Percentiles rank a stretch among this genome's conserved stretches.
phyloP scores from a whole-genome alignment of 1,284 basidiomycete species.

The Tremellales sp. region DNA sequence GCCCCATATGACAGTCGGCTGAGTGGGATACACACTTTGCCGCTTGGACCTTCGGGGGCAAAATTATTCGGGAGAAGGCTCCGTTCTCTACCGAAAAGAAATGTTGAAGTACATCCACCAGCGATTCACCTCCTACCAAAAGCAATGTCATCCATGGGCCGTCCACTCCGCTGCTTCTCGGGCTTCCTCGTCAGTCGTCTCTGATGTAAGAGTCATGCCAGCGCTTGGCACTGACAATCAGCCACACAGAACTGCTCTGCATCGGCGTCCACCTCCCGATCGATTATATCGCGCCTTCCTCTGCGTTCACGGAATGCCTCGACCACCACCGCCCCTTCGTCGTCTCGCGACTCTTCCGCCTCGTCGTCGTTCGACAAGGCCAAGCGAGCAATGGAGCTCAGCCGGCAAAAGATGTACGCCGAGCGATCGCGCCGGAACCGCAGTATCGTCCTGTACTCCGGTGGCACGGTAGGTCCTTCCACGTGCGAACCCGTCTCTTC shows the following conservation, averaged over 20 bases:
- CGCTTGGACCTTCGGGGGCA: too few relatives aligned
- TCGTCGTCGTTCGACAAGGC: too few relatives aligned
- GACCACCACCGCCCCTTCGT: not conserved
- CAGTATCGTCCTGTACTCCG: conserved; percentile 36
- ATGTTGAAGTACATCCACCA: too few relatives aligned
- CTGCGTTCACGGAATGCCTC: not conserved
- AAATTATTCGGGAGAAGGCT: too few relatives aligned
- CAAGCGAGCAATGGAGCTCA: conserved; percentile 21
- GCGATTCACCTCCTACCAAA: too few relatives aligned
- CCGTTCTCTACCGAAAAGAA: too few relatives aligned
- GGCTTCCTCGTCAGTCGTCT: too few relatives aligned
- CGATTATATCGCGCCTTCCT: not conserved
- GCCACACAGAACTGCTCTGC: not conserved
- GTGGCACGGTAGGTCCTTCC: conserved; percentile 33
- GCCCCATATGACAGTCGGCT: too few relatives aligned
- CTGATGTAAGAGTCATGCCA: too few relatives aligned
- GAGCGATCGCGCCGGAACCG: conserved; percentile 32
- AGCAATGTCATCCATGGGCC: too few relatives aligned
- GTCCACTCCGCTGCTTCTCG: too few relatives aligned
- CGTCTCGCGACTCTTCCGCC: not conserved
- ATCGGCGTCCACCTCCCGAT: not conserved
- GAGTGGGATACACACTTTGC: too few relatives aligned
- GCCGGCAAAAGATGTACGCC: conserved; percentile 32
- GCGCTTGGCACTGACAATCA: not conserved
- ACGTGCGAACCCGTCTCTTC: not conserved